These are phyloP conservation scores for Amanita pallidorosea DNA, from an alignment of 768 basidiomycete species.

Conservation along the genomic window DNA sequence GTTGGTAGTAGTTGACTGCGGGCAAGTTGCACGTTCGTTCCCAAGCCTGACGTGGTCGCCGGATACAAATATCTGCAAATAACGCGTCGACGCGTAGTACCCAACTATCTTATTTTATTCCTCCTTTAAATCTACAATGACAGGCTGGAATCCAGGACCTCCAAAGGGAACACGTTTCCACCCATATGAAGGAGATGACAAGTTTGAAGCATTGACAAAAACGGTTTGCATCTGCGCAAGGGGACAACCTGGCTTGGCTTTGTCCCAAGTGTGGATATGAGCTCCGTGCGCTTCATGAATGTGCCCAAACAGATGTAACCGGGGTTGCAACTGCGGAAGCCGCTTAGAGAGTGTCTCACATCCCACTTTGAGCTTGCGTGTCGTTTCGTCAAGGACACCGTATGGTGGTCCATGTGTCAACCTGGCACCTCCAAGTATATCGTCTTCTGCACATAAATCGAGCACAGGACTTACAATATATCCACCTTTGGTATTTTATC, in stretches of 20 bases:
- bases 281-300: conserved; percentile 57
- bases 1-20: not conserved
- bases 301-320: conserved; percentile 50
- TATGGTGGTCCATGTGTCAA: conserved; percentile 54
- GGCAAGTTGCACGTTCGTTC: not conserved
- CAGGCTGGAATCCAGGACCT: conserved; percentile 30
- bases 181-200: conserved; percentile 19
- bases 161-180: conserved; percentile 18
- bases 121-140: conserved; percentile 32
- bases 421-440: conserved; percentile 12
- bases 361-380: conserved; percentile 28
- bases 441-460: not conserved
- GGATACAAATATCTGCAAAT: conserved; percentile 1
- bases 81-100: conserved; percentile 4
- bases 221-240: conserved; percentile 20
- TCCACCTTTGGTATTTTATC: conserved; percentile 25
- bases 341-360: conserved; percentile 35
- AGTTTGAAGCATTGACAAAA: conserved; percentile 36
- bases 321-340: conserved; percentile 27
- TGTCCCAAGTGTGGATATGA: conserved; percentile 26
- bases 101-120: not conserved
- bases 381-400: conserved; percentile 36
- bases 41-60: not conserved
- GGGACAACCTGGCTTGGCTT: conserved; percentile 7
- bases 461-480: conserved; percentile 26